These are phyloP conservation scores for Curvularia eragrostidis DNA, from an alignment of 2,329 filamentous ascomycete species.

Conservation along the genomic window DNA sequence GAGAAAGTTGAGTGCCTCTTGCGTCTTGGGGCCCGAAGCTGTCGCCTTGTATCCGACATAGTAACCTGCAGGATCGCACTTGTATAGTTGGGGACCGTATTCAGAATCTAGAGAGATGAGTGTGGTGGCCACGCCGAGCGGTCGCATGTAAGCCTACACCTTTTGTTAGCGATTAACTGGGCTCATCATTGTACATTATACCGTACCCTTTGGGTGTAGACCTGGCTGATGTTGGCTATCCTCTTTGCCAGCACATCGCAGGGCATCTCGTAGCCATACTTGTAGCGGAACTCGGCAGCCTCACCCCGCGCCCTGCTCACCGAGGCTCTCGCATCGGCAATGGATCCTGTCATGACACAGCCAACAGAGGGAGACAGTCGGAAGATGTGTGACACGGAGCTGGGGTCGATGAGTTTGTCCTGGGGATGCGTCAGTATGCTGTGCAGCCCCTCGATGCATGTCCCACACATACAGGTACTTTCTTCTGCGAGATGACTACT, in stretches of 20 bases:
- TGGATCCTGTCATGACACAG: slow-evolving; percentile 98
- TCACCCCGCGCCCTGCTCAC: slow-evolving; percentile 92
- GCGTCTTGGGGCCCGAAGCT: slow-evolving; percentile 95
- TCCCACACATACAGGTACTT: slow-evolving; percentile 81
- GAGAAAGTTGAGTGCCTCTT: slow-evolving; percentile 96
- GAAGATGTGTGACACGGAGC: slow-evolving; percentile 97
- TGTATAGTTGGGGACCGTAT: slow-evolving; percentile 92
- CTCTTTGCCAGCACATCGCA: slow-evolving; percentile 96
- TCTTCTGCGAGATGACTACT: slow-evolving; percentile 98
- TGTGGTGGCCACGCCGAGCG: slow-evolving; percentile 93
- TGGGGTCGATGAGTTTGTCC: slow-evolving; percentile 99
- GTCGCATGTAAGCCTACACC: slow-evolving; percentile 90
- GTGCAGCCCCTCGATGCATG: slow-evolving; percentile 12
- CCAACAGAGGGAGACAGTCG: slow-evolving; percentile 94
- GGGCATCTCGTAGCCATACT: slow-evolving; percentile 99
- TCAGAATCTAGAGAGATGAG: slow-evolving; percentile 94
- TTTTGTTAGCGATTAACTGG: slow-evolving; percentile 38
- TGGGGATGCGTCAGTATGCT: slow-evolving; percentile 49
- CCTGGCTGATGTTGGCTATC: slow-evolving; percentile 98
- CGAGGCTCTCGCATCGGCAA: slow-evolving; percentile 93
- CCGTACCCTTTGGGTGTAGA: slow-evolving; percentile 93
- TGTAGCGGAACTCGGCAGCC: slow-evolving; percentile 97
- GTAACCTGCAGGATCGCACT: slow-evolving; percentile 97
- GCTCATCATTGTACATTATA: slow-evolving; percentile 5
- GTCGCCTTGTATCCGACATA: slow-evolving; percentile 99